A percentile compares a stretch with the other conserved stretches of the same genome.
These are phyloP conservation scores for Mycena rosella DNA, from an alignment of 768 basidiomycete genomes.

Conservation along the genomic window DNA sequence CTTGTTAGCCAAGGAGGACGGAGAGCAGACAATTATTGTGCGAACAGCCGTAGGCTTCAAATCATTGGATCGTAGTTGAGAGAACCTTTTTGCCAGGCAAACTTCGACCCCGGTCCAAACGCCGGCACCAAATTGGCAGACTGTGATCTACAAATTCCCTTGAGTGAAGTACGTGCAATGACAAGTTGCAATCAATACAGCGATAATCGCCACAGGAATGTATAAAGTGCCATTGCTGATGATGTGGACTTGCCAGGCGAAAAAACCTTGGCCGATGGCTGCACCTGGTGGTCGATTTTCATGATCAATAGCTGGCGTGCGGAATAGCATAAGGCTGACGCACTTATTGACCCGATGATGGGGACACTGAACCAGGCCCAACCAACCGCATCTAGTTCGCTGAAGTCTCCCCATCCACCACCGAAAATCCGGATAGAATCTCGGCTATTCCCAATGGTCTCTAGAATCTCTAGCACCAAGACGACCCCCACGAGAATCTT, in stretches of 20 bases:
- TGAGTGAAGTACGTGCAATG: neutral
- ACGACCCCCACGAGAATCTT: neutral
- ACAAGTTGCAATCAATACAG: neutral
- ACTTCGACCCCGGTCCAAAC: neutral
- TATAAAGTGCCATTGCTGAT: neutral
- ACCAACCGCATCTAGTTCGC: conserved; percentile 26
- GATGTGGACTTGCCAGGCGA: neutral
- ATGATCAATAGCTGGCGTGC: neutral
- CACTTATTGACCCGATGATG: conserved; percentile 30
- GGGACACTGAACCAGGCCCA: conserved; percentile 39
- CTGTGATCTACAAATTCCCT: neutral
- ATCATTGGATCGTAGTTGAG: neutral
- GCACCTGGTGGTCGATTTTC: neutral
- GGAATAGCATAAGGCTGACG: neutral
- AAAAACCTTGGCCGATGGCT: neutral
- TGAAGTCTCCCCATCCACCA: conserved; percentile 31
- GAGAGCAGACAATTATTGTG: too few species aligned
- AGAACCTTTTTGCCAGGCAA: neutral
- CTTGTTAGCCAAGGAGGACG: neutral
- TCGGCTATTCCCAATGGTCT: neutral
- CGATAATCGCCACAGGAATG: neutral
- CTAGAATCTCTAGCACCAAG: neutral
- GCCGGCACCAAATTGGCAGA: neutral
- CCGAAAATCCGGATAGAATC: neutral
- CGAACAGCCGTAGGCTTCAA: neutral